Conservation (phyloP, 805 yeast genomes). For the Candida germanica region DNA sequence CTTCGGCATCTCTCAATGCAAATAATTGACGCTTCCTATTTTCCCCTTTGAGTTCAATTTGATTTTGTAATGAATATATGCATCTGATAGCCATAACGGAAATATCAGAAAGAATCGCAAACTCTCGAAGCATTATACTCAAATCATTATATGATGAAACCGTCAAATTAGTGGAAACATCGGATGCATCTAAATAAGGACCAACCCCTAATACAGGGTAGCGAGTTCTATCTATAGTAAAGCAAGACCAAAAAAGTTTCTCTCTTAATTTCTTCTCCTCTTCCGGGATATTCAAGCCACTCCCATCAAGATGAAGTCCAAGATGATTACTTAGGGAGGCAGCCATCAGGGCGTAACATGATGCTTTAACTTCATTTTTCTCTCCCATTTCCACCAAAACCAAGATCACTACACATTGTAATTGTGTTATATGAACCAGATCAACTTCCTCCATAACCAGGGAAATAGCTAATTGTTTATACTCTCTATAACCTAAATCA, state of each 20-base stretch:
- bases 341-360: not conserved
- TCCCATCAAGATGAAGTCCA: not conserved
- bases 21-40: not conserved
- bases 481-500: not conserved
- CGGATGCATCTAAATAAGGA: not conserved
- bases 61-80: not conserved
- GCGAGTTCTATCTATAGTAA: not conserved
- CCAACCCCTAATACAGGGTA: not conserved
- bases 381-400: not conserved
- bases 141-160: not conserved
- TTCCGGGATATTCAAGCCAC: not conserved
- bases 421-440: not conserved
- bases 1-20: slow-evolving; percentile 2
- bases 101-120: not conserved
- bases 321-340: not conserved
- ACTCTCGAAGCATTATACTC: not conserved
- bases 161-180: not conserved
- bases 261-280: slow-evolving; percentile 1
- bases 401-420: not conserved
- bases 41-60: not conserved
- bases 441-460: slow-evolving; percentile 1
- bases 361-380: not conserved
- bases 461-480: not conserved
- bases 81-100: not conserved
- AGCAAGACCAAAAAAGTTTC: slow-evolving; percentile 1